Conservation (phyloP, 164 flowering plant genomes). For the Malania oleifera region DNA sequence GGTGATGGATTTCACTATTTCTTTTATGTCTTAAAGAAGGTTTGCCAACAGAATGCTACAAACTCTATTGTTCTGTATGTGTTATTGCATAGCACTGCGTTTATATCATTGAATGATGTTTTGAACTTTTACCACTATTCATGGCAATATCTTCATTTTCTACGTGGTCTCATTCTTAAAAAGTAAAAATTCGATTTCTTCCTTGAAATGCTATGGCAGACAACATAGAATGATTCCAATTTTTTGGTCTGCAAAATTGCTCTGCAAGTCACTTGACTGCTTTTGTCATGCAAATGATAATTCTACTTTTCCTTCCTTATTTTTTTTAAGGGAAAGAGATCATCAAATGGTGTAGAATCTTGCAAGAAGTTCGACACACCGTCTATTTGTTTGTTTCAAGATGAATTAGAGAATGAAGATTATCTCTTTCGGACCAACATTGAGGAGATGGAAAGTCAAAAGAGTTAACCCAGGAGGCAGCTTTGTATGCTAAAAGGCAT, state of each 20-base stretch:
- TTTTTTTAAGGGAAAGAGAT: slow-evolving; percentile 51
- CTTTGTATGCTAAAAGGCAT: too few relatives aligned
- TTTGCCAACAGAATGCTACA: slow-evolving; percentile 21
- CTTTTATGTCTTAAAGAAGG: slow-evolving; percentile 75
- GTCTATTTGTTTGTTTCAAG: slow-evolving; percentile 50
- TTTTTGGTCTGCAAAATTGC: neutral
- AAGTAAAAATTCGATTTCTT: neutral
- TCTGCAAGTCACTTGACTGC: neutral
- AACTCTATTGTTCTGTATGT: too few relatives aligned
- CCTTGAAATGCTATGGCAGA: too few relatives aligned
- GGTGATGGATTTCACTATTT: slow-evolving; percentile 94
- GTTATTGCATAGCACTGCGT: neutral
- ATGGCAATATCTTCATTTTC: neutral
- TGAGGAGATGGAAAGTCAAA: slow-evolving; percentile 32
- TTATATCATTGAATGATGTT: neutral
- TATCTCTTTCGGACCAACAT: slow-evolving; percentile 63
- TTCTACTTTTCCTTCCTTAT: slow-evolving; percentile 5
- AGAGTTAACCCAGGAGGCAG: too few relatives aligned
- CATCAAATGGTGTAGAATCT: slow-evolving; percentile 9
- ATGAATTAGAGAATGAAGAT: slow-evolving; percentile 80
- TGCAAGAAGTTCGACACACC: slow-evolving; percentile 26
- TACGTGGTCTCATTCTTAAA: too few relatives aligned
- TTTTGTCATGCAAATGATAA: neutral
- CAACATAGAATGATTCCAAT: too few relatives aligned
- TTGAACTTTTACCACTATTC: neutral